Evolutionary conservation across 768 basidiomycete species (phyloP), one percentile per base, ranked within the genome.

Genomic region (Russula abietina): DNA sequence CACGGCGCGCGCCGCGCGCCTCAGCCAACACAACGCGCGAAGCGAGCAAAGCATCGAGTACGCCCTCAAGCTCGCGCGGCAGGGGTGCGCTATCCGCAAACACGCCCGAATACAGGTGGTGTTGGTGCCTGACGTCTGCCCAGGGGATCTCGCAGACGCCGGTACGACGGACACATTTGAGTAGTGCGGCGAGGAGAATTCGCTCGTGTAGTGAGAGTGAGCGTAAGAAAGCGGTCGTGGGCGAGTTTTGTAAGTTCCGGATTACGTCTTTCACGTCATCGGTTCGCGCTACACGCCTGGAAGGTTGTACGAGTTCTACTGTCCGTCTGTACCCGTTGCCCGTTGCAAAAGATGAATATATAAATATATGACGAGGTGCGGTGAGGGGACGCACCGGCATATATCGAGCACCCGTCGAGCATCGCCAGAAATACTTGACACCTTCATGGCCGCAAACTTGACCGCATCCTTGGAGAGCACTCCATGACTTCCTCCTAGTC

Each of bases 331-430:
- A 30, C 8, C 8, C 26, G 1, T 28, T 36, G 30, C 6, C 39
- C 17, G 30, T 24, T 24, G 16, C 5, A 22, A 39, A 17, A 26
- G 30, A 7, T 6, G 30, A 30, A 30, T 30, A 30, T 30, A 30
- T 30, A 30, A 5, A 30, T 30, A 30, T 30, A 30, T 2, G 28
- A 5, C 5, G 28, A n/a, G 22, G 24, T 33, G 30, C 28, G 30
- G 30, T 30, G 30, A 30, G 30, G 30, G 54, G 49, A 73, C 79
- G 56, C 62, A 89, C 85, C 95, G 80, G 75, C 93, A 97, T 50
- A 96, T 89, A 71, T 99, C 97, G 61, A 99, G 78, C 6, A 95
- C 90, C 36, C 95, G 80, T 57, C 97, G 78, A 0, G 97, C 97
- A 73, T 99, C 97, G 30, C 97, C 97, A 60, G 92, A 95, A 62